Conservation (phyloP, 192 early-diverging fungal genomes). For the Paraglomus brasilianum region DNA sequence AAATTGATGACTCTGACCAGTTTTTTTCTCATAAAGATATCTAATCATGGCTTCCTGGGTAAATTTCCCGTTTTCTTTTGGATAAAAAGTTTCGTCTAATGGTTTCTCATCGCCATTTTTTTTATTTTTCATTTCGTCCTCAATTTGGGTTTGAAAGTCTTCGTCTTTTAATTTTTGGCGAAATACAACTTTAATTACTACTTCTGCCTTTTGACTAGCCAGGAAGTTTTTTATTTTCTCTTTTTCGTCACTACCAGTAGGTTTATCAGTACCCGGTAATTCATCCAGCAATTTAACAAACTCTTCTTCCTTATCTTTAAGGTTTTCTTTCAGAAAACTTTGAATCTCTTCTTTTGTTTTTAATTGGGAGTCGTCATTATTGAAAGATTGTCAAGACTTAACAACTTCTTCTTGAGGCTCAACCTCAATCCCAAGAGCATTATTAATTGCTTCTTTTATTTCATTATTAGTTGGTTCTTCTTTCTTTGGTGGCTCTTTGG, state of each 20-base stretch:
- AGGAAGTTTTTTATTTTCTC: not conserved
- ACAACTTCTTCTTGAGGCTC: too few species aligned
- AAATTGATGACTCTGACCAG: constrained; percentile 1
- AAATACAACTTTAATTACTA: not conserved
- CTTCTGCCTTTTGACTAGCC: not conserved
- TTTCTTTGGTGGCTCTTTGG: not conserved
- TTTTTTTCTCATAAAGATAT: constrained; percentile 3
- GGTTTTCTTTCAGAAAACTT: not conserved
- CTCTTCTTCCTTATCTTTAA: not conserved
- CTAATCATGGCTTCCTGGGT: not conserved
- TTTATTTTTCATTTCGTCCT: not conserved
- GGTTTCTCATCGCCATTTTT: not conserved
- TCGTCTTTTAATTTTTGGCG: not conserved
- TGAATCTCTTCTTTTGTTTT: not conserved
- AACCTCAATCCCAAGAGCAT: too few species aligned
- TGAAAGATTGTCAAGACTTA: too few species aligned
- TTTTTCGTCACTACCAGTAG: not conserved
- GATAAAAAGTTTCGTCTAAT: not conserved
- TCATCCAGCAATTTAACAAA: not conserved
- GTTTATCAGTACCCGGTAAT: not conserved
- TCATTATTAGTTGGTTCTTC: not conserved
- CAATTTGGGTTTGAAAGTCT: not conserved
- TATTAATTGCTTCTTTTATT: not conserved
- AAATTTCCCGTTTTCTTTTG: constrained; percentile 5
- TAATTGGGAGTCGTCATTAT: too few species aligned